A percentile compares a stretch with the other conserved stretches of the same genome.
Evolutionary conservation across 2,329 filamentous ascomycete species (phyloP).

Genomic region (Hymenoscyphus salicellus): DNA sequence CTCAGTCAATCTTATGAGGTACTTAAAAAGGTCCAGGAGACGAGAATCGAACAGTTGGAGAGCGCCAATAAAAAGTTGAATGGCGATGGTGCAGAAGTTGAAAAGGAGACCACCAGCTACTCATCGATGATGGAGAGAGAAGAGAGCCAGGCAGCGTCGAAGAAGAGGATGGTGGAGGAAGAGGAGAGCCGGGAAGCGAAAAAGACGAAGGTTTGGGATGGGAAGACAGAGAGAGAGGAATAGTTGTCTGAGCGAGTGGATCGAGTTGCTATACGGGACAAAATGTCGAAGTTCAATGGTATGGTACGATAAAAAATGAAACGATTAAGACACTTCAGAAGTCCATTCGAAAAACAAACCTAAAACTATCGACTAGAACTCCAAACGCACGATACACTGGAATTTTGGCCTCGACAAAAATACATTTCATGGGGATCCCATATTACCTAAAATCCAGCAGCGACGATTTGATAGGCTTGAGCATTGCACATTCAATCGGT

Average conservation of each 20-base stretch:
- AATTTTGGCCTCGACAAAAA: background rate
- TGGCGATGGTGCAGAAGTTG: background rate
- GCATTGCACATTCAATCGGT: background rate
- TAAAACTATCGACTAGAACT: background rate
- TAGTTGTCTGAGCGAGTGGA: background rate
- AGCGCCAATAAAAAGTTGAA: background rate
- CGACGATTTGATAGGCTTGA: background rate
- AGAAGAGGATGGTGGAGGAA: background rate
- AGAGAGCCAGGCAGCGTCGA: background rate
- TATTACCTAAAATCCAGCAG: background rate
- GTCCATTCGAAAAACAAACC: background rate
- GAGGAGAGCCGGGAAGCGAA: background rate
- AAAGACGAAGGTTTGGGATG: background rate
- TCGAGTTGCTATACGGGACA: background rate
- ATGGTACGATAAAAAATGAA: background rate
- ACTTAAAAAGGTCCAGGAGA: constrained; percentile 2
- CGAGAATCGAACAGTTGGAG: background rate
- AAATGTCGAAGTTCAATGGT: background rate
- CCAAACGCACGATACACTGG: background rate
- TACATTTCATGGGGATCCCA: background rate
- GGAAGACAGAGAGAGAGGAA: background rate
- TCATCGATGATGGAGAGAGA: background rate
- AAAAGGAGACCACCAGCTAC: background rate
- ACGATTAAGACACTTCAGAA: no score
- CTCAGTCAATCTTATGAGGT: constrained; percentile 2